Evolutionary conservation across 2,329 filamentous ascomycete species (phyloP).

Genomic region (Lasiodiplodia sp.): DNA sequence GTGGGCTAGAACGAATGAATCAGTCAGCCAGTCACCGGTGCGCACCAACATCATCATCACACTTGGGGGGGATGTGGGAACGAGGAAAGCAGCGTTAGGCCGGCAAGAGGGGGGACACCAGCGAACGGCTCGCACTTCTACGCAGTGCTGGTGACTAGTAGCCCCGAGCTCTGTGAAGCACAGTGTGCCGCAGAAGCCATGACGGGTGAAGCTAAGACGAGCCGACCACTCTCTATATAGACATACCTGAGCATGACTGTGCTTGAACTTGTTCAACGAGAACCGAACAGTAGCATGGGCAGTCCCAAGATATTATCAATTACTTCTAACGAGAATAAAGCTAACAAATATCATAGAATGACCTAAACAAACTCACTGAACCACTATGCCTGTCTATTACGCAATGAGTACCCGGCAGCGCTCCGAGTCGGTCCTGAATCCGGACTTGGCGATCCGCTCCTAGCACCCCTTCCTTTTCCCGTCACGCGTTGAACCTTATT

Average conservation of each 20-base stretch:
- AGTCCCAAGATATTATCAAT: background rate
- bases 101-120: slow-evolving; percentile 16
- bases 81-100: background rate
- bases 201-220: slow-evolving; percentile 16
- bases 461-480: background rate
- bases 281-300: background rate
- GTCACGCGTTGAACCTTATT: background rate
- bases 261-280: background rate
- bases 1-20: background rate
- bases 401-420: background rate
- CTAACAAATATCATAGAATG: background rate
- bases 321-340: background rate
- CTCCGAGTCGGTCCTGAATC: background rate
- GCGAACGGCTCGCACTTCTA: slow-evolving; percentile 12
- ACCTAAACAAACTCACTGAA: background rate
- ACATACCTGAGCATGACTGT: background rate
- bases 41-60: too few relatives aligned
- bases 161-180: background rate
- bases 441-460: slow-evolving; percentile 14
- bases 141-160: slow-evolving; percentile 20
- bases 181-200: background rate
- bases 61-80: background rate
- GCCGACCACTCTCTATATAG: background rate
- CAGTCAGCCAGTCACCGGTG: background rate
- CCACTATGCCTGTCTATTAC: background rate